Evolutionary conservation across 495 filamentous ascomycete species (phyloP), one percentile per base, ranked within the genome.

Genomic region (Hyaloscypha hepaticicola): DNA sequence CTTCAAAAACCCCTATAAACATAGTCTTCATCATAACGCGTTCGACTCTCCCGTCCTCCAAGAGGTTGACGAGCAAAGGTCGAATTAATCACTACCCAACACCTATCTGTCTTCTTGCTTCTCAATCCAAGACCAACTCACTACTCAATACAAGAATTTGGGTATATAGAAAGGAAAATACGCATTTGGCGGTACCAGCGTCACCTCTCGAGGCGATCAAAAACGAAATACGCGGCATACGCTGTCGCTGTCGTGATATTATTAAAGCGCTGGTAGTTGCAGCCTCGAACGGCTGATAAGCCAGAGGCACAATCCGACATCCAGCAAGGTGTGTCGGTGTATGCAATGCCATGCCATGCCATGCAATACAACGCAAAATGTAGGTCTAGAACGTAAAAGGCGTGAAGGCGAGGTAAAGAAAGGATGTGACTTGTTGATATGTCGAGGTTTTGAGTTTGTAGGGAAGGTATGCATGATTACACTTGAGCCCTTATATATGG

Each of bases 111-210:
- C 52, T 57, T 59, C 62, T 29, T 63, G 56, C 52, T 22, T 60
- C 45, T 53, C 64, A 45, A 55, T 38, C 21, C 14, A 31, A 58
- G 59, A 48, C 50, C 63, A 59, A 65, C 28, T 45, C 33, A 53
- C 70, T 71, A 69, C 48, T 66, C 66, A 50, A 66, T 66, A 68
- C 60, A 68, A 71, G 56, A 68, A 72, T 61, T 60, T 55, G 69
- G 69, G 69, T 69, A 69, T 68, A 68, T 66, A 67, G 61, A 69
- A 72, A 65, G 57, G 66, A 69, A 63, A 64, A 64, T 58, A 38
- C 34, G 34, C 48, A n/a, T 29, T 55, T 25, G 24, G 26, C 24
- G 19, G 31, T 60, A 60, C 48, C 41, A 45, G n/a, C 33, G n/a
- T 26, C 16, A 25, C 11, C 24, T 21, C 26, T 33, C 27, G 31